Percentiles rank a stretch among this genome's conserved stretches.
Evolutionary conservation across 441 rosid species (phyloP).

Genomic region (Arabidopsis lyrata): DNA sequence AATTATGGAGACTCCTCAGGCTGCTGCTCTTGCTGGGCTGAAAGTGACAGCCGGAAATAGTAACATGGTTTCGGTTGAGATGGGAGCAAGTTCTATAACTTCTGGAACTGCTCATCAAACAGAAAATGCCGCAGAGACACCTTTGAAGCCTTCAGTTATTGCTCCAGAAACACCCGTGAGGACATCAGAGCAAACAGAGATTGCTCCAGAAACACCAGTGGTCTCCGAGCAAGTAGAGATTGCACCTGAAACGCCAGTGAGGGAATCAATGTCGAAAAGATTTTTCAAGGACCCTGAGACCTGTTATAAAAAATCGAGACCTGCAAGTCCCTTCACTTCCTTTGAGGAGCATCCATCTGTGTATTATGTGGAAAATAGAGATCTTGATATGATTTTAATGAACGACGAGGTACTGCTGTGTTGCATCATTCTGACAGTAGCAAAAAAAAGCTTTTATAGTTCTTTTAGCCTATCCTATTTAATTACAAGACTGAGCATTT

Average conservation of each 20-base stretch:
- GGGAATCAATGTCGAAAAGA: constrained; percentile 49
- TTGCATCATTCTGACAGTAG: constrained; percentile 8
- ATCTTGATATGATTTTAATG: constrained; percentile 52
- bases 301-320: constrained; percentile 38
- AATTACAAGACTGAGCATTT: not conserved
- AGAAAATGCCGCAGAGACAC: constrained; percentile 33
- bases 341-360: constrained; percentile 41
- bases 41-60: constrained; percentile 24
- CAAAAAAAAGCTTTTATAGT: not conserved
- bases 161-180: constrained; percentile 78
- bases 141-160: constrained; percentile 38
- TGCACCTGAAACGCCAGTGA: constrained; percentile 80
- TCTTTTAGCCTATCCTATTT: not conserved
- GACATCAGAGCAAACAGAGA: constrained; percentile 45
- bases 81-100: constrained; percentile 12
- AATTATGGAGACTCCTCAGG: constrained; percentile 40
- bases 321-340: constrained; percentile 35
- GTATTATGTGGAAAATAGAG: constrained; percentile 46
- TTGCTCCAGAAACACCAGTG: constrained; percentile 78
- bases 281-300: constrained; percentile 56
- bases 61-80: constrained; percentile 10
- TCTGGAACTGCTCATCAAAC: constrained; percentile 37
- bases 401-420: constrained; percentile 50
- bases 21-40: constrained; percentile 38
- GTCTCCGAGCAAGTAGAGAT: constrained; percentile 52